Evolutionary conservation across 306 rosid genomes (phyloP).

Genomic region (Pterocarpus macrocarpus): DNA sequence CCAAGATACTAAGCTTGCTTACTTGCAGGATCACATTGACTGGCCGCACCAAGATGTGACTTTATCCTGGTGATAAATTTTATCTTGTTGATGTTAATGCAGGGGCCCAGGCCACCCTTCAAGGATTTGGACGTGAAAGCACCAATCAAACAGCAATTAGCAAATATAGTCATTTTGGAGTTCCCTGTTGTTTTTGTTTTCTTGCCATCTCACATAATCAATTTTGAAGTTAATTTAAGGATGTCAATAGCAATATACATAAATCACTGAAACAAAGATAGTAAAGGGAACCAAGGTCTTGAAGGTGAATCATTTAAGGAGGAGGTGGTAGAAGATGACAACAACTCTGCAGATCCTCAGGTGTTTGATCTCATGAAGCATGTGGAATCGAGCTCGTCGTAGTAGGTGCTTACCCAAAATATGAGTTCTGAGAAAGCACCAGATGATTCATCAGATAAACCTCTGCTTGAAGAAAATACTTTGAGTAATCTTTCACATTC

Average conservation of each 20-base stretch:
- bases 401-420: constrained; percentile 34
- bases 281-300: constrained; percentile 42
- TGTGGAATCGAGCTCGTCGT: constrained; percentile 51
- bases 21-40: not conserved
- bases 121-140: constrained; percentile 66
- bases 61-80: not conserved
- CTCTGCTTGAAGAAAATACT: constrained; percentile 48
- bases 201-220: constrained; percentile 68
- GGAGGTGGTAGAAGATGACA: constrained; percentile 78
- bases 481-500: constrained; percentile 46
- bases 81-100: constrained; percentile 46
- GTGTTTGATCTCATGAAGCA: constrained; percentile 68
- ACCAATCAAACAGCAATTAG: constrained; percentile 78
- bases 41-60: not conserved
- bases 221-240: constrained; percentile 68
- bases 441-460: constrained; percentile 44
- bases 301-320: constrained; percentile 68
- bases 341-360: constrained; percentile 50
- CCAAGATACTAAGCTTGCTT: not conserved
- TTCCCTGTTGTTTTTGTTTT: constrained; percentile 79
- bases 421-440: constrained; percentile 41
- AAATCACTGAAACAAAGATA: constrained; percentile 55
- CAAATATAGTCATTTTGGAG: constrained; percentile 71
- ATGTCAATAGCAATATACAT: constrained; percentile 36
- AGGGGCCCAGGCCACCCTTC: constrained; percentile 75